These are phyloP conservation scores for Panus rudis DNA, from an alignment of 768 basidiomycete genomes.

Conservation along the genomic window DNA sequence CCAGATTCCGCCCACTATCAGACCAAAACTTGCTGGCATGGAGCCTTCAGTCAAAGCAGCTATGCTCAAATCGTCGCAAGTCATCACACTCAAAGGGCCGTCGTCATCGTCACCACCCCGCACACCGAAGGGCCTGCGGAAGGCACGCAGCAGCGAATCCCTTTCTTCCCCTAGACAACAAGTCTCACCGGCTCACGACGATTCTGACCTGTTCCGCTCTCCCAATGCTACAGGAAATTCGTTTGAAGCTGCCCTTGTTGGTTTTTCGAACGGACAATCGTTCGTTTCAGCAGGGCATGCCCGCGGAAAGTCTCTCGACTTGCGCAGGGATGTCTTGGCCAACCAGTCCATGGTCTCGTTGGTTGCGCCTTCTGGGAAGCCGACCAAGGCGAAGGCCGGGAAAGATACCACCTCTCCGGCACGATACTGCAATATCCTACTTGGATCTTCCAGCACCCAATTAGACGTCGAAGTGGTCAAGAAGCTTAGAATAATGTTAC, in stretches of 20 bases:
- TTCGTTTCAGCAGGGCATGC: slow-evolving; percentile 32
- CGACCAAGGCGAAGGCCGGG: slow-evolving; percentile 46
- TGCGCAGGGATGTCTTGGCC: slow-evolving; percentile 17
- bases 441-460: slow-evolving; percentile 59
- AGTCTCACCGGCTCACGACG: slow-evolving; percentile 8
- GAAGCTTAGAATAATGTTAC: slow-evolving; percentile 75
- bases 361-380: slow-evolving; percentile 17
- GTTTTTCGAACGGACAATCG: not conserved
- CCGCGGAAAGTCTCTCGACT: slow-evolving; percentile 59
- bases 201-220: slow-evolving; percentile 8
- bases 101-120: slow-evolving; percentile 32
- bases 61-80: slow-evolving; percentile 72
- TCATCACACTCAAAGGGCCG: slow-evolving; percentile 19
- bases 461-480: slow-evolving; percentile 85
- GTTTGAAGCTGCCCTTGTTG: too few species aligned
- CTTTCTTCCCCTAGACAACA: slow-evolving; percentile 45
- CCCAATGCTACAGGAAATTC: too few species aligned
- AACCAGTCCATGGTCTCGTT: slow-evolving; percentile 1
- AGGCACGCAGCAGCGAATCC: slow-evolving; percentile 69
- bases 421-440: slow-evolving; percentile 61
- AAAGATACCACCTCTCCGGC: slow-evolving; percentile 37
- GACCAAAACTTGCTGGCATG: slow-evolving; percentile 75
- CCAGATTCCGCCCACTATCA: slow-evolving; percentile 73
- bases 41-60: slow-evolving; percentile 83
- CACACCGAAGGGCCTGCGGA: slow-evolving; percentile 55